Conservation (phyloP, 805 yeast species). For the Lachancea dasiensis region DNA sequence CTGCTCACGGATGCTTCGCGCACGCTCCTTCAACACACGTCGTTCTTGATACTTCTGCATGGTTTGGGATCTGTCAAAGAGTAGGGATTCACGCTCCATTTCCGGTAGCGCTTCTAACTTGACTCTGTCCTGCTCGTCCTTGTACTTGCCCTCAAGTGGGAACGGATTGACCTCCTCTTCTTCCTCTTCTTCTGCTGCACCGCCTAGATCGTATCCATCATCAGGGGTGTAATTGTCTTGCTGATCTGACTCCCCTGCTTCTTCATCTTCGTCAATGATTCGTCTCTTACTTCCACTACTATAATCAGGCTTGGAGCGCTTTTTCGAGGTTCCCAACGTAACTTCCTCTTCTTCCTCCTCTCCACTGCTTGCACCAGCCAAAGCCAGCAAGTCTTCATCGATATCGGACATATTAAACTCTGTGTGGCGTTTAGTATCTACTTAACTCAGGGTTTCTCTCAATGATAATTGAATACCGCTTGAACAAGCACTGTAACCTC, state of each 20-base stretch:
- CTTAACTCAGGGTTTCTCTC: too few species aligned
- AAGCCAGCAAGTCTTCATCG: conserved; percentile 92
- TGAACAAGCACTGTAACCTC: too few species aligned
- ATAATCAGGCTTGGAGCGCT: conserved; percentile 26
- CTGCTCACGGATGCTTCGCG: conserved; percentile 40
- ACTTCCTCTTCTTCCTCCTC: conserved; percentile 34
- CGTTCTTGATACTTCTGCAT: conserved; percentile 85
- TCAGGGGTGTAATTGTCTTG: conserved; percentile 38
- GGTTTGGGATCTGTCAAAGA: conserved; percentile 89
- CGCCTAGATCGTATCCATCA: conserved; percentile 21
- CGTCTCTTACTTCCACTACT: conserved; percentile 32
- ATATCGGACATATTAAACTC: conserved; percentile 59
- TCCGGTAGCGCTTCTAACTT: conserved; percentile 70
- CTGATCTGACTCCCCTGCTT: conserved; percentile 32
- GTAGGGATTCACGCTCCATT: conserved; percentile 82
- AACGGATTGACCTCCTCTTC: conserved; percentile 62
- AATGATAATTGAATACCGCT: too few species aligned
- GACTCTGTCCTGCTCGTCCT: conserved; percentile 70
- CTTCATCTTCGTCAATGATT: conserved; percentile 33
- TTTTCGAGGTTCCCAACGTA: conserved; percentile 23
- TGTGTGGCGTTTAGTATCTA: too few species aligned
- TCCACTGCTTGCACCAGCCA: conserved; percentile 74
- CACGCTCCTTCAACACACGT: conserved; percentile 75
- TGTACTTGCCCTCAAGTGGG: conserved; percentile 89
- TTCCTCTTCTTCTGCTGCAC: conserved; percentile 35